Base-by-base conservation (phyloP, 441 rosid species). In the Macaranga tanarius region DNA sequence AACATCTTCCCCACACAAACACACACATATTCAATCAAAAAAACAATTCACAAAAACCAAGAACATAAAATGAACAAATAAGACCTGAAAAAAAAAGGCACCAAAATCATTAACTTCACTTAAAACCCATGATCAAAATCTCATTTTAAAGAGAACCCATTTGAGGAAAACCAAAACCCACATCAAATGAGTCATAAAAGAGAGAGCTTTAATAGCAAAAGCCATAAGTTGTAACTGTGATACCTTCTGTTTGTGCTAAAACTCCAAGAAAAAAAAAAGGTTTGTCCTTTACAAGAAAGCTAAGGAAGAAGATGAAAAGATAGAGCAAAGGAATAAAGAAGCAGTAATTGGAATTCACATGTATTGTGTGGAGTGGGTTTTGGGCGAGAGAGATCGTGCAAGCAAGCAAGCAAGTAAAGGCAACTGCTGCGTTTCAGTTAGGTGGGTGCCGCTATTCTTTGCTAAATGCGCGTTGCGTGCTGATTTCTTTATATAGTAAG, bases 341-440 rank as follows among this genome's bases (percentile, higher is more conserved):
- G n/a, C 15, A 50, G 2, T 13, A 50, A 13, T 16, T 42, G 4
- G 10, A 6, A 5, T 25, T 45, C 23, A 45, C 26, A 25, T 16
- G 23, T 2, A 10, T 17, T 52, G 22, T 11, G n/a, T 51, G 55
- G 55, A 51, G 40, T 23, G 47, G 31, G 62, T 44, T 20, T 1
- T 65, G 58, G 60, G 62, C 16, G 38, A 31, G 60, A 51, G 72
- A 76, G 86, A 79, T 75, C 84, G 78, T 79, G 86, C 85, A 61
- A 74, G 84, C 84, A 31, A 31, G 38, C 38, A 72, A 80, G 55
- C 73, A 62, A 19, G 44, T 38, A 50, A 50, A n/a, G 5, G 5
- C 3, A 9, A 11, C 25, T 51, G 60, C 20, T 73, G 48, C 44
- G 45, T 54, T 69, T 69, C 7, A 20, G 67, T 66, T 40, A 57